Percentiles rank a stretch among this genome's conserved stretches.
These are phyloP conservation scores for Mycena polygramma DNA, from an alignment of 768 basidiomycete genomes.

Conservation along the genomic window DNA sequence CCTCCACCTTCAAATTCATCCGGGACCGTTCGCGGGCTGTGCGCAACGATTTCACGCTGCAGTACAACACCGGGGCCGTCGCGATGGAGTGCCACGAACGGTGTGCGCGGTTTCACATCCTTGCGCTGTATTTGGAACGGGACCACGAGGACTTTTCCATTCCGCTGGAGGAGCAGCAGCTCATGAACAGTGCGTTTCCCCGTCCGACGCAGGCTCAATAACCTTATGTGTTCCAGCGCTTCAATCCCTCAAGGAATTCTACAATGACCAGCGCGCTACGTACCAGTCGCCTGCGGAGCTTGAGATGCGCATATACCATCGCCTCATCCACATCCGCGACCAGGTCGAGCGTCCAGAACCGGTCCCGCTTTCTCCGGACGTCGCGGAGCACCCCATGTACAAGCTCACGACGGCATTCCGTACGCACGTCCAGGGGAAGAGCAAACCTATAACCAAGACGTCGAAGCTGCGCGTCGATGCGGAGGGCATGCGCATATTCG, in stretches of 20 bases:
- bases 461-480: constrained; percentile 73
- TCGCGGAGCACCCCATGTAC: constrained; percentile 82
- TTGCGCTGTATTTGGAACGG: constrained; percentile 79
- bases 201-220: neutral
- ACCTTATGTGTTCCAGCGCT: constrained; percentile 67
- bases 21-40: constrained; percentile 93
- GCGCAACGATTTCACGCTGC: constrained; percentile 95
- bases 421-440: constrained; percentile 82
- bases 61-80: constrained; percentile 79
- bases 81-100: constrained; percentile 95
- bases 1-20: constrained; percentile 83
- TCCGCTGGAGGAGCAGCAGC: constrained; percentile 86
- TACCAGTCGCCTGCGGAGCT: constrained; percentile 87
- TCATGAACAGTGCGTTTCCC: constrained; percentile 84
- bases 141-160: constrained; percentile 70
- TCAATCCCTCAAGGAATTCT: constrained; percentile 93
- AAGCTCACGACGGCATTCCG: constrained; percentile 88
- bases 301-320: constrained; percentile 96
- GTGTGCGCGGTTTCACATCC: constrained; percentile 93
- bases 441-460: constrained; percentile 79
- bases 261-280: constrained; percentile 80
- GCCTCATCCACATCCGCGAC: constrained; percentile 91
- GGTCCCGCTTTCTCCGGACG: constrained; percentile 66
- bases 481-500: constrained; percentile 78
- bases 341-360: constrained; percentile 81